Base-by-base conservation (phyloP, 2,329 filamentous ascomycete genomes). In the Nothophoma quercina region DNA sequence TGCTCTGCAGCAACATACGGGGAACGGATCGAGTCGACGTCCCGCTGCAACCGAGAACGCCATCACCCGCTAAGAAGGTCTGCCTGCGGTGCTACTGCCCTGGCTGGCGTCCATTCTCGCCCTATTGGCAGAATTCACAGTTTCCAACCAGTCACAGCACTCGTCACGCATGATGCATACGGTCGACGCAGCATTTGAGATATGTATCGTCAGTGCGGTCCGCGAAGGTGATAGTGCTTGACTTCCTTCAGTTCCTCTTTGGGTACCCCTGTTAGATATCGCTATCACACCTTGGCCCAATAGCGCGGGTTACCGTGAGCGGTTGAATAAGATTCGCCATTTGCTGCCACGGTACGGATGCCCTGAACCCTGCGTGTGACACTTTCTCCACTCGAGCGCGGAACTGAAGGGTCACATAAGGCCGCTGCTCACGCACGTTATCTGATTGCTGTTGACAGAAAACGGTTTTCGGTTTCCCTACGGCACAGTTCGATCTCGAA, bases 211-310 rank as follows among this genome's bases (percentile, higher is more conserved):
- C 50, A 47, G 63, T 64, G 62, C 63, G 61, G 60, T 54, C 60
- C 59, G 44, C 55, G 56, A 58, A 32, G 52, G 64, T 63, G 65
- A 71, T 68, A 56, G 59, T 60, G 61, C 55, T 51, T 54, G 64
- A 55, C 59, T 54, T 63, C 59, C 55, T 62, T 64, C 57, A 54
- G 45, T 58, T 45, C 60, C 52, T 53, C 47, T 61, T 64, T 48
- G 23, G 60, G 59, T 12, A 34, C 60, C 66, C 66, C 54, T 56
- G 62, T 65, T 52, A 46, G 48, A 54, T 59, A 45, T 65, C 61
- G 59, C 51, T 66, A 72, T 74, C 71, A 74, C 70, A 69, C 52
- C 68, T 71, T 72, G 69, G 68, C 68, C 67, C 71, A 73, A 74
- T 74, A 72, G 71, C 59, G 63, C 61, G 58, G 58, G 51, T 41